Percentiles rank a stretch among this genome's conserved stretches.
These are phyloP conservation scores for Aeminium ludgeri DNA, from an alignment of 495 filamentous ascomycete species.

Conservation along the genomic window DNA sequence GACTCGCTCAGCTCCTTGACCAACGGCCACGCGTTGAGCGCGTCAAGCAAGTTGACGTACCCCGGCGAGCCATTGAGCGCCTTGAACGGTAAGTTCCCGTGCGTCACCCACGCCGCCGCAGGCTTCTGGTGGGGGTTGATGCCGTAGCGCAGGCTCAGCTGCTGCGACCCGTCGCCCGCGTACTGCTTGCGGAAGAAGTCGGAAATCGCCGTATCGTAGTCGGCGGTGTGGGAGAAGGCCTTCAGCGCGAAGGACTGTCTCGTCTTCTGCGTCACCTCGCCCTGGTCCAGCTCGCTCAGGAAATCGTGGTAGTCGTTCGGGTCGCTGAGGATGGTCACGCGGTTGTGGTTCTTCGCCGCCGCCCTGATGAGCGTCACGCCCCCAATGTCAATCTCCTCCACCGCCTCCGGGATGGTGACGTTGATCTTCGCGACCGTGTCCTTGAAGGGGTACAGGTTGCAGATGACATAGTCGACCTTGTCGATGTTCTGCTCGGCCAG, in stretches of 20 bases:
- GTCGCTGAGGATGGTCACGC: constrained; percentile 89
- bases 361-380: constrained; percentile 92
- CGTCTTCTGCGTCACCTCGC: constrained; percentile 66
- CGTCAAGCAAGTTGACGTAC: constrained; percentile 93
- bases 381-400: constrained; percentile 97
- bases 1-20: constrained; percentile 92
- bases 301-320: constrained; percentile 87
- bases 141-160: constrained; percentile 79
- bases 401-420: constrained; percentile 86
- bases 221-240: constrained; percentile 96
- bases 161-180: constrained; percentile 64
- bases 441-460: constrained; percentile 98
- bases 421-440: constrained; percentile 92
- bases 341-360: constrained; percentile 90
- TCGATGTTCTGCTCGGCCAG: constrained; percentile 90
- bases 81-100: constrained; percentile 77
- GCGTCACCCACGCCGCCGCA: constrained; percentile 60
- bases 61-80: constrained; percentile 84
- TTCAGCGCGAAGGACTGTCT: constrained; percentile 82
- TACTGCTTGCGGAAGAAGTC: constrained; percentile 97
- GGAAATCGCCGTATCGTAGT: constrained; percentile 86
- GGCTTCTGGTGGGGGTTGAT: constrained; percentile 97
- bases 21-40: constrained; percentile 87
- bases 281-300: constrained; percentile 68
- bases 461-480: constrained; percentile 96